Evolutionary conservation across 1,284 basidiomycete genomes (phyloP).

Genomic region (Irpex sp.): DNA sequence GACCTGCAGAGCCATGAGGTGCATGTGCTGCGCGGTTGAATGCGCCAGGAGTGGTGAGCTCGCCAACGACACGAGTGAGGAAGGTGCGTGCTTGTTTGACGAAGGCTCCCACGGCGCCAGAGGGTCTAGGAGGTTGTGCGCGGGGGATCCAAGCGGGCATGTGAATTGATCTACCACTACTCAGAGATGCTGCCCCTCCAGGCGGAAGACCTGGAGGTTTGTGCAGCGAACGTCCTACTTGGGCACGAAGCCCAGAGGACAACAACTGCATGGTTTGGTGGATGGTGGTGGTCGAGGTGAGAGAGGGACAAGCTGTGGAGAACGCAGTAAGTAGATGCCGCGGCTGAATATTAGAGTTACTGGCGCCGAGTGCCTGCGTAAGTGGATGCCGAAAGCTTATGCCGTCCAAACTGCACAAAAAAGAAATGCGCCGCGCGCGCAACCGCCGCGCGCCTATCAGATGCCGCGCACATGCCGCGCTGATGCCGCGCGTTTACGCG

Average conservation of each 20-base stretch:
- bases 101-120: slow-evolving; percentile 38
- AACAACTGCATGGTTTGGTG: slow-evolving; percentile 43
- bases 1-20: slow-evolving; percentile 21
- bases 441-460: not conserved
- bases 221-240: slow-evolving; percentile 27
- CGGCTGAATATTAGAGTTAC: not conserved
- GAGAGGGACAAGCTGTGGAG: not conserved
- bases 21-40: slow-evolving; percentile 20
- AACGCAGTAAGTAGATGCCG: not conserved
- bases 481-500: not conserved
- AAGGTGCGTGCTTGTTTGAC: slow-evolving; percentile 49
- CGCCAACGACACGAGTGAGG: slow-evolving; percentile 48
- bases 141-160: slow-evolving; percentile 31
- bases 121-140: slow-evolving; percentile 19
- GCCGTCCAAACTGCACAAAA: not conserved
- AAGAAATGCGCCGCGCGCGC: not conserved
- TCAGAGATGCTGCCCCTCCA: not conserved
- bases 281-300: slow-evolving; percentile 9
- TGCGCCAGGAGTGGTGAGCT: slow-evolving; percentile 52
- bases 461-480: not conserved
- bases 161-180: slow-evolving; percentile 36
- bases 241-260: slow-evolving; percentile 44
- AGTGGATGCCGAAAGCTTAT: slow-evolving; percentile 14
- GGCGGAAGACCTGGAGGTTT: not conserved
- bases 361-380: not conserved